Evolutionary conservation across 768 basidiomycete genomes (phyloP).

Genomic region (Psilocybe tampanensis): DNA sequence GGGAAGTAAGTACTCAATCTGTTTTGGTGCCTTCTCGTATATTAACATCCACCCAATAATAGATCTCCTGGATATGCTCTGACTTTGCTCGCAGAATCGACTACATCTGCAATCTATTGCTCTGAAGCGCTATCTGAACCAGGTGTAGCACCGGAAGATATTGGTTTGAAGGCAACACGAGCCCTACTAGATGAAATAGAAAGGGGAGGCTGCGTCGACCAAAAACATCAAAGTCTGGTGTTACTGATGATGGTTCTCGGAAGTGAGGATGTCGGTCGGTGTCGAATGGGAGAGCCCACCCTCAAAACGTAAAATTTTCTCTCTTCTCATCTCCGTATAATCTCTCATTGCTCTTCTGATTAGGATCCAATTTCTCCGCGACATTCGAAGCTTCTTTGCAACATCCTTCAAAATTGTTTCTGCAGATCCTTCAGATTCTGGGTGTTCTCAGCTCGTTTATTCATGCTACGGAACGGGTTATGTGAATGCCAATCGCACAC

Average conservation of each 20-base stretch:
- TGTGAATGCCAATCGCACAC: slow-evolving; percentile 80
- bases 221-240: slow-evolving; percentile 84
- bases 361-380: slow-evolving; percentile 91
- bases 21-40: neutral
- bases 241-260: slow-evolving; percentile 94
- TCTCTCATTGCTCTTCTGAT: slow-evolving; percentile 9
- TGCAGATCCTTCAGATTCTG: slow-evolving; percentile 52
- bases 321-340: neutral
- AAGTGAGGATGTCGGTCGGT: slow-evolving; percentile 93
- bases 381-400: slow-evolving; percentile 81
- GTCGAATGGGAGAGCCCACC: slow-evolving; percentile 84
- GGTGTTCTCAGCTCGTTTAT: slow-evolving; percentile 67
- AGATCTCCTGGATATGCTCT: slow-evolving; percentile 97
- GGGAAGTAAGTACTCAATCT: slow-evolving; percentile 72
- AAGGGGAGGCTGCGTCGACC: slow-evolving; percentile 88
- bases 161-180: slow-evolving; percentile 81
- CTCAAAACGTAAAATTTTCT: slow-evolving; percentile 67
- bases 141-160: slow-evolving; percentile 89
- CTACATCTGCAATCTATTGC: slow-evolving; percentile 86
- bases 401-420: slow-evolving; percentile 90
- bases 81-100: slow-evolving; percentile 88
- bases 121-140: slow-evolving; percentile 85
- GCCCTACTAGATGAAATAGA: slow-evolving; percentile 78
- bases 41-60: neutral
- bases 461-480: slow-evolving; percentile 95